Base-by-base conservation (phyloP, 345 rosid genomes). In the Bruguiera gymnorhiza region DNA sequence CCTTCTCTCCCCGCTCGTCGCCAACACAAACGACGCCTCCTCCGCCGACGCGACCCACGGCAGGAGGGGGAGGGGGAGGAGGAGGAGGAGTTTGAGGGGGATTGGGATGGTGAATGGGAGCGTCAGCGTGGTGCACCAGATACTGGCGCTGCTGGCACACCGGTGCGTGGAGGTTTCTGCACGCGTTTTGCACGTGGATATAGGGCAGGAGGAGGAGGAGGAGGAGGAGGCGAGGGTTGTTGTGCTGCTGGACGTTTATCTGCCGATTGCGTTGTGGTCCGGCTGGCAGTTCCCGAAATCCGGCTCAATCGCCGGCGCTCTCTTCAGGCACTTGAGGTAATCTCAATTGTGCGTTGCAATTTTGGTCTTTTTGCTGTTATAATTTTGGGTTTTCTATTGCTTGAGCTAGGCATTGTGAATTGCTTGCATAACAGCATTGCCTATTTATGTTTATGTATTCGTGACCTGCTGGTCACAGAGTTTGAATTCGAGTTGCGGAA, bases 261-360 rank as follows among this genome's bases (percentile, higher is more conserved):
- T 95, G 63, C 97, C 89, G 23, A 19, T 86, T 66, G 87, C 78
- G 16, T 39, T 87, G 69, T 90, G 93, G 96, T 72, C 86, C 8
- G 96, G 92, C 6, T 88, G 96, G 97, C 99, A 92, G 80, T 89
- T 95, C 69, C 93, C 97, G 0, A 84, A 75, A 70, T 85, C 73
- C 1, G 79, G 80, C 6, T 65, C 92, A 18, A 56, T 84, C 56
- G 97, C 96, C 51, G 88, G 84, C 63, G 70, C 90, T 18, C 75
- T 95, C 60, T 86, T 88, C 74, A 79, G 85, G 73, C 99, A 95
- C 74, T 65, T 95, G 75, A 89, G 99, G 99, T 91, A 34, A 53
- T 26, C 51, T 21, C 43, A 23, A 18, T 31, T 54, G 23, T 19
- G 60, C 8, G 39, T 37, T 43, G 2, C 7, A 4, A 58, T 2